Conservation (phyloP, 1,139 yeast genomes). For the Candida anutae region DNA sequence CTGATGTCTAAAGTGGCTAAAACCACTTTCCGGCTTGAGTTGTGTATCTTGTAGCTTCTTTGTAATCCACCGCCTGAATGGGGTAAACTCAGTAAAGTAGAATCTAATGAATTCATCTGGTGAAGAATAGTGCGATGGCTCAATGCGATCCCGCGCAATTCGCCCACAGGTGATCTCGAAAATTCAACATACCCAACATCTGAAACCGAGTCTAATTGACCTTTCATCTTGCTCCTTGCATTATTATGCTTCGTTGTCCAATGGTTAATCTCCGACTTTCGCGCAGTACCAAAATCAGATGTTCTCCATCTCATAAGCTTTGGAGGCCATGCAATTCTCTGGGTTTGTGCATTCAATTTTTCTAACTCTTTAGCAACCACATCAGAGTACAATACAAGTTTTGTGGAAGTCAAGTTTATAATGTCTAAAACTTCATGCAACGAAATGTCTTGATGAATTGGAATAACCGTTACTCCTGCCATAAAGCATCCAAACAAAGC, state of each 20-base stretch:
- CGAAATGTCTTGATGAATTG: conserved; percentile 69
- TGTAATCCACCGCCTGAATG: conserved; percentile 34
- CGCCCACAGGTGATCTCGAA: conserved; percentile 85
- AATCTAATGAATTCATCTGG: conserved; percentile 73
- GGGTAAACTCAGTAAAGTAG: conserved; percentile 61
- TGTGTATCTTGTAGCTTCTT: conserved; percentile 20
- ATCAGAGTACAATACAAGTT: conserved; percentile 76
- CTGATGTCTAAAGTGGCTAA: conserved; percentile 80
- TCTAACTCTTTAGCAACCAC: conserved; percentile 66
- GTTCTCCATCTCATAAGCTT: conserved; percentile 70
- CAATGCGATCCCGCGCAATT: conserved; percentile 86
- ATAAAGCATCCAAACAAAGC: conserved; percentile 88
- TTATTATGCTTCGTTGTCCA: conserved; percentile 25
- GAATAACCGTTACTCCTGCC: conserved; percentile 93
- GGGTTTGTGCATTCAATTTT: conserved; percentile 35
- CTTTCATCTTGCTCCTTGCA: too few species aligned
- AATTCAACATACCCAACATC: conserved; percentile 93
- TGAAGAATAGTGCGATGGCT: conserved; percentile 83
- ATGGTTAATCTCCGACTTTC: conserved; percentile 27
- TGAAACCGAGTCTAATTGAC: conserved; percentile 18
- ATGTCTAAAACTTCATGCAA: conserved; percentile 63
- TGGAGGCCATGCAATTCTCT: conserved; percentile 34
- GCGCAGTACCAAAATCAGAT: conserved; percentile 74
- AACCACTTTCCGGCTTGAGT: conserved; percentile 27
- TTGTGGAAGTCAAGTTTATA: conserved; percentile 67